These are phyloP conservation scores for Amphibolis antarctica DNA, from an alignment of 106 monocot species.

Conservation along the genomic window DNA sequence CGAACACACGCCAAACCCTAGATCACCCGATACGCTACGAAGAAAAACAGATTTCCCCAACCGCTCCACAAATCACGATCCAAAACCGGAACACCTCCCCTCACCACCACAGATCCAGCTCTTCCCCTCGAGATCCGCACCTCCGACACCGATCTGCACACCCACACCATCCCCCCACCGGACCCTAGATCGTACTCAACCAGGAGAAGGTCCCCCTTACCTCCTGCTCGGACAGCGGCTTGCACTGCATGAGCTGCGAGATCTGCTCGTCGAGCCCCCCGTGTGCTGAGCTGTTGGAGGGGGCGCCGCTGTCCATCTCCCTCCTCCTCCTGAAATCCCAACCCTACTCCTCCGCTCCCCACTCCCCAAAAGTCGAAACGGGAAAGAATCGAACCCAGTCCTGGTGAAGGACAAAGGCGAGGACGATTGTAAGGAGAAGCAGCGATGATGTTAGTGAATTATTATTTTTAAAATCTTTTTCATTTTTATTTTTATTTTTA, in stretches of 20 bases:
- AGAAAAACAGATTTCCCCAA: background rate
- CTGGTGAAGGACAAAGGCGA: no score
- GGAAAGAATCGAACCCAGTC: no score
- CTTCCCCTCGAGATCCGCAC: background rate
- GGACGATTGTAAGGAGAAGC: no score
- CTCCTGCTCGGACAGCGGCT: conserved; percentile 76
- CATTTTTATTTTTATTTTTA: no score
- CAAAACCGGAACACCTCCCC: background rate
- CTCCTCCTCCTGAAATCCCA: conserved; percentile 8
- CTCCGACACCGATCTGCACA: background rate
- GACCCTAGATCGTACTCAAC: no score
- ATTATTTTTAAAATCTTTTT: no score
- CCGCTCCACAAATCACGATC: background rate
- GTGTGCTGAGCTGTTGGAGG: conserved; percentile 20
- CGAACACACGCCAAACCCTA: background rate
- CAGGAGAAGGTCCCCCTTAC: conserved; percentile 15
- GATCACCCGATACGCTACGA: background rate
- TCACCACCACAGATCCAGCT: background rate
- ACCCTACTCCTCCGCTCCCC: conserved; percentile 6
- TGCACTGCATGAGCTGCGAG: conserved; percentile 91
- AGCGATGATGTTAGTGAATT: no score
- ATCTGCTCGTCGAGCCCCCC: conserved; percentile 79
- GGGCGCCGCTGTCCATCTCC: conserved; percentile 21
- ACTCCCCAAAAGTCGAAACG: no score
- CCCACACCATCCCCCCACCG: no score